Evolutionary conservation across 257 asterid species (phyloP).

Genomic region (Rauvolfia tetraphylla): DNA sequence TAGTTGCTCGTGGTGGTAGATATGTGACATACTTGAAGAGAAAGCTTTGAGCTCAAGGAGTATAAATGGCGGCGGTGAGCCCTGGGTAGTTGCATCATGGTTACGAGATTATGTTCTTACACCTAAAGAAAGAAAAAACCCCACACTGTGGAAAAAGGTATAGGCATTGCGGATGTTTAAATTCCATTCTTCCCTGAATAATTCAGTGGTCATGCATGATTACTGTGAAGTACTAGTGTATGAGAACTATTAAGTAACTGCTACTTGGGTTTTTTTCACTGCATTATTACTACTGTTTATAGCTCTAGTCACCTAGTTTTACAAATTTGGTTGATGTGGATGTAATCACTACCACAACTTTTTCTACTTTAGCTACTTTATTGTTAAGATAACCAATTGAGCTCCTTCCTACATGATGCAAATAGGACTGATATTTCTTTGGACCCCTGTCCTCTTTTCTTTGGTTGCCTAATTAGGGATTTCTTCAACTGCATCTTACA

Average conservation of each 20-base stretch:
- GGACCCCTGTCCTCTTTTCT: conserved; percentile 1
- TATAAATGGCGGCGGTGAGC: conserved; percentile 47
- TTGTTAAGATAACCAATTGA: background rate
- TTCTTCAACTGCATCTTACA: background rate
- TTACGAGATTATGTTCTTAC: conserved; percentile 90
- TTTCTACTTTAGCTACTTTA: background rate
- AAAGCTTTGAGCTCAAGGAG: conserved; percentile 56
- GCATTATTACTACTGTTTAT: background rate
- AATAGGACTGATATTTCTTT: background rate
- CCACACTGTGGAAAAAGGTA: conserved; percentile 79
- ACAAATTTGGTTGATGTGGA: background rate
- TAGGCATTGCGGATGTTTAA: conserved; percentile 5
- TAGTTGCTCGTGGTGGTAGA: conserved; percentile 41
- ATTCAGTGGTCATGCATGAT: background rate
- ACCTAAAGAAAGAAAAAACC: conserved; percentile 75
- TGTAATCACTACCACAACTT: background rate
- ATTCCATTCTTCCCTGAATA: background rate
- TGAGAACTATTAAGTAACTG: background rate
- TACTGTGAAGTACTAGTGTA: background rate
- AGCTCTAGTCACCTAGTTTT: background rate
- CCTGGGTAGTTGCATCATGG: conserved; percentile 81
- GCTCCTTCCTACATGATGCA: background rate
- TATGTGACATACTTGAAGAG: conserved; percentile 87
- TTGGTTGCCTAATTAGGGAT: background rate
- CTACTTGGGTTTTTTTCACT: background rate